Evolutionary conservation across 257 asterid species (phyloP).

Genomic region (Solanum lycopersicoides): DNA sequence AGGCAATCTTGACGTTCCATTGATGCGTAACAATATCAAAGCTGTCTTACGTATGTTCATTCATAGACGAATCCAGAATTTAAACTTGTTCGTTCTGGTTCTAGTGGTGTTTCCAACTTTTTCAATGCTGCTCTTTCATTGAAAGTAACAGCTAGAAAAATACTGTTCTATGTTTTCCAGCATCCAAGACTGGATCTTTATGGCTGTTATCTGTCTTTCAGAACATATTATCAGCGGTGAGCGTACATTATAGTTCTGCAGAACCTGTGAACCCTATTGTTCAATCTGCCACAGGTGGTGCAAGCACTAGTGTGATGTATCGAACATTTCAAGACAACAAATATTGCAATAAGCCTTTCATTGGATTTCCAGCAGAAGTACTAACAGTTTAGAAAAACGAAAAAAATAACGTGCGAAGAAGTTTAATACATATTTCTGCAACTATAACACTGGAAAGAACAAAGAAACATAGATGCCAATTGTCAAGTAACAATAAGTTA

Average conservation of each 20-base stretch:
- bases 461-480: not conserved
- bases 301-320: not conserved
- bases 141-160: not conserved
- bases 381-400: not conserved
- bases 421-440: not conserved
- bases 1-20: slow-evolving; percentile 1
- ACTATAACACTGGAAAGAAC: not conserved
- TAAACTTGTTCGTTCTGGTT: not conserved
- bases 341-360: not conserved
- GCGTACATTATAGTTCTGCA: not conserved
- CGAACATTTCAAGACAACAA: not conserved
- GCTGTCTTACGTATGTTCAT: not conserved
- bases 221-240: slow-evolving; percentile 9
- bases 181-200: not conserved
- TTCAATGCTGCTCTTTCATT: not conserved
- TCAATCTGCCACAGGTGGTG: not conserved
- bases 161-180: not conserved
- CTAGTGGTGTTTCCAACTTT: not conserved
- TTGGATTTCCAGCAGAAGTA: not conserved
- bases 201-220: not conserved
- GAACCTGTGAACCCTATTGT: not conserved
- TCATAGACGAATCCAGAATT: not conserved
- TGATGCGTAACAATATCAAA: not conserved
- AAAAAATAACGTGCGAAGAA: not conserved
- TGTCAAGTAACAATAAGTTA: not conserved